Conservation (phyloP, 163 green algal genomes). For the Chloroidium sp. region DNA sequence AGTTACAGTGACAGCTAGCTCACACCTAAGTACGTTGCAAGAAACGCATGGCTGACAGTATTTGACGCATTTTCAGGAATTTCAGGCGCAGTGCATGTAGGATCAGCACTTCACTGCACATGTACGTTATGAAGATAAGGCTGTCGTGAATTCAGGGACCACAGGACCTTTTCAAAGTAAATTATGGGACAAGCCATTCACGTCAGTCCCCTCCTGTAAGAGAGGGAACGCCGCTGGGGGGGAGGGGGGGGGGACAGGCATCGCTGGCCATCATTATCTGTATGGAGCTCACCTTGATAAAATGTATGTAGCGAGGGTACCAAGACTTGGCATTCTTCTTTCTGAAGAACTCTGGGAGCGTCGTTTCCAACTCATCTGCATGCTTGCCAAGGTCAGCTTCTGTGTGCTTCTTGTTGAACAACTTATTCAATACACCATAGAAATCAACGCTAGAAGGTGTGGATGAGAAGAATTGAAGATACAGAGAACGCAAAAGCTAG, state of each 20-base stretch:
- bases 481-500: neutral
- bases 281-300: conserved; percentile 34
- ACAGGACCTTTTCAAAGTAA: neutral
- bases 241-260: too few species aligned
- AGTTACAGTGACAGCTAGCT: too few species aligned
- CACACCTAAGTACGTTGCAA: too few species aligned
- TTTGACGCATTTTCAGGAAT: too few species aligned
- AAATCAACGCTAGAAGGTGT: neutral
- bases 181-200: neutral
- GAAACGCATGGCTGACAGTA: too few species aligned
- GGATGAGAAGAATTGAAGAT: neutral
- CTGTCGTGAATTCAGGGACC: neutral
- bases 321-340: conserved; percentile 3
- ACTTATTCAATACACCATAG: neutral
- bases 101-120: neutral
- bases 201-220: too few species aligned
- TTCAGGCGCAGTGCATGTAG: neutral
- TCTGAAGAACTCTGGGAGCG: neutral
- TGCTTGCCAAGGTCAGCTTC: too few species aligned
- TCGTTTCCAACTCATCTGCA: conserved; percentile 66
- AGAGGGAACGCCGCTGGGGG: too few species aligned
- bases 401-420: neutral
- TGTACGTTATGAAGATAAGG: too few species aligned
- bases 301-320: conserved; percentile 51
- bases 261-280: too few species aligned